Base-by-base conservation (phyloP, 2,329 filamentous ascomycete genomes). In the Seiridium cupressi region DNA sequence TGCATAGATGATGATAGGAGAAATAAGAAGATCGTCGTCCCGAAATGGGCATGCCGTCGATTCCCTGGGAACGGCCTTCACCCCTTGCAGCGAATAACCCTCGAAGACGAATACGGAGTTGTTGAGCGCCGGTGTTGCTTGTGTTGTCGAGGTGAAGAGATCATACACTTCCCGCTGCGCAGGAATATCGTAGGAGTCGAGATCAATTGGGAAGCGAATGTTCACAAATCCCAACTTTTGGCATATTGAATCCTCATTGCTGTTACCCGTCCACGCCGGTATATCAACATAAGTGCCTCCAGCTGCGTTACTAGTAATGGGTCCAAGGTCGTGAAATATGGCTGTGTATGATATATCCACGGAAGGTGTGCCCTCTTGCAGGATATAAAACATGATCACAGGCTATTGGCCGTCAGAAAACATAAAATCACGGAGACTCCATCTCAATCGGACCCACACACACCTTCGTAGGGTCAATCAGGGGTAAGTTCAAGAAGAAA, bases 1-100 rank as follows among this genome's bases (percentile, higher is more conserved):
- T 11, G 51, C 62, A 63, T 79, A 80, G 4, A 66, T 69, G 32
- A 79, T 64, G 31, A 79, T 68, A 0, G 75, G 73, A 1, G 75
- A 72, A 48, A 71, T 34, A 9, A 60, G 59, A 26, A 60, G 32
- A 11, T 60, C 46, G 11, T 57, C 53, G 18, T 42, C 57, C 11
- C 59, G 53, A 35, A 46, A 49, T 3, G 59, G 40, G 44, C 35
- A 60, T 9, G 59, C 59, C 9, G 59, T 48, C 8, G 32, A 38
- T 1, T 47, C 55, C 3, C 36, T 54, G 4, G 35, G 40, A 9
- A 51, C 31, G 10, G 26, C 54, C 36, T 57, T 49, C 9, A 60
- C 54, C 13, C 51, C 59, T 4, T 46, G 13, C 32, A 38, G 34
- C 7, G 59, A 60, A 48, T 60, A 60, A 1, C 55, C 59, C 26